phyloP scores from a whole-genome alignment of 2,329 filamentous ascomycete species.

The Dendrostoma leiphaemia region DNA sequence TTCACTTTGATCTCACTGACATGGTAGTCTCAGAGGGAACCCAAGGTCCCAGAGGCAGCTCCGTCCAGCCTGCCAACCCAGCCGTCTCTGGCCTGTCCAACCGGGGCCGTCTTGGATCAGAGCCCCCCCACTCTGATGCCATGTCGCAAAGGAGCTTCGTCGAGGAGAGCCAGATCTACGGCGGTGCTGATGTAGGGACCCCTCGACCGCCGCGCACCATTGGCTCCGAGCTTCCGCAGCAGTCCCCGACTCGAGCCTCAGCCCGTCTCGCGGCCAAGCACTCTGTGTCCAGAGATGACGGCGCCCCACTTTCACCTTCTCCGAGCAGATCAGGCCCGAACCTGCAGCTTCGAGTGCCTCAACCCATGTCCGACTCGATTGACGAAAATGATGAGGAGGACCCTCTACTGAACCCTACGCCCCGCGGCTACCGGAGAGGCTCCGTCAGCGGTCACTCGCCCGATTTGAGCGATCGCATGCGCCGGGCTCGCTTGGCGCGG shows the following conservation, averaged over 20 bases:
- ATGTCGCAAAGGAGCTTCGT: slow-evolving; percentile 22
- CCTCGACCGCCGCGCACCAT: slow-evolving; percentile 2
- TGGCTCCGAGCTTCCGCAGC: not conserved
- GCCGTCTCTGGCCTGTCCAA: not conserved
- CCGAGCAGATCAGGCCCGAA: not conserved
- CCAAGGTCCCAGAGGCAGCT: not conserved
- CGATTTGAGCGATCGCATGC: not conserved
- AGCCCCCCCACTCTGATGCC: slow-evolving; percentile 7
- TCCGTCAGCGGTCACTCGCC: not conserved
- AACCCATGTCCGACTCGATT: not conserved
- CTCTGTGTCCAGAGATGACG: not conserved
- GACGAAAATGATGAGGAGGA: slow-evolving; percentile 9
- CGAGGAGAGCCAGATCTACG: slow-evolving; percentile 26
- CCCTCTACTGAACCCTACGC: not conserved
- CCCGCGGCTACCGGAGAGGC: not conserved
- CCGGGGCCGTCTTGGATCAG: not conserved
- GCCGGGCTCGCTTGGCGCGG: not conserved
- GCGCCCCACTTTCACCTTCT: not conserved
- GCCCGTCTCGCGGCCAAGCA: slow-evolving; percentile 2
- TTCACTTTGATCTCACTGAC: not conserved
- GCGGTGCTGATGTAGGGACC: slow-evolving; percentile 22
- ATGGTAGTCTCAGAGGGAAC: not conserved
- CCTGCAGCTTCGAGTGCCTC: not conserved
- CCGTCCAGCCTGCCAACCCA: not conserved
- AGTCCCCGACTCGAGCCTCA: slow-evolving; percentile 4